A percentile compares a stretch with the other conserved stretches of the same genome.
Conservation (phyloP, 495 filamentous ascomycete species). For the Endocarpon pusillum region DNA sequence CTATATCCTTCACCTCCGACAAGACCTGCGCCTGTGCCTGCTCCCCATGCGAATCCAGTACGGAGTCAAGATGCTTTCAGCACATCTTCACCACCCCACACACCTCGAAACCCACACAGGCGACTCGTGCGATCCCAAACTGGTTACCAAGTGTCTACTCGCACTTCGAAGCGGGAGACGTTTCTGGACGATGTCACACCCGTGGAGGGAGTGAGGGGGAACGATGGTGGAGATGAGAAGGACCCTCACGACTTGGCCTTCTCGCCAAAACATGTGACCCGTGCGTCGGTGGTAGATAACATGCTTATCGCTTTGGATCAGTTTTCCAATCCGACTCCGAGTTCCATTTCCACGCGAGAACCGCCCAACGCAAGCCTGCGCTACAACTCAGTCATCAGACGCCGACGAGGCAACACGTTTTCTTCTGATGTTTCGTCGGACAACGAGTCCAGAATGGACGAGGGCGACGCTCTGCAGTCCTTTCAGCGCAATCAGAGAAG, state of each 20-base stretch:
- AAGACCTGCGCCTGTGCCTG: not conserved
- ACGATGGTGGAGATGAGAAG: constrained; percentile 32
- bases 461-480: constrained; percentile 46
- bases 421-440: constrained; percentile 62
- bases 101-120: constrained; percentile 23
- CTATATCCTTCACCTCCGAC: not conserved
- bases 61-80: not conserved
- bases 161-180: constrained; percentile 29
- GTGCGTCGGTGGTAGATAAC: constrained; percentile 80
- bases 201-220: constrained; percentile 24
- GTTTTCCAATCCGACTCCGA: constrained; percentile 38
- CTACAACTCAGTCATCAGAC: constrained; percentile 17
- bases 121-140: not conserved
- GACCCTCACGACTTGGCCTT: constrained; percentile 85
- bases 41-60: not conserved
- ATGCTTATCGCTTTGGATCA: constrained; percentile 83
- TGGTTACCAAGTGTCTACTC: constrained; percentile 1
- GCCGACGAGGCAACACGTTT: constrained; percentile 41
- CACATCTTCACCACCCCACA: constrained; percentile 24
- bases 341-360: constrained; percentile 4
- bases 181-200: constrained; percentile 32
- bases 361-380: constrained; percentile 13
- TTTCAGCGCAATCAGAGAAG: constrained; percentile 42
- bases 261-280: constrained; percentile 51
- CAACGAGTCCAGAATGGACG: constrained; percentile 45